Percentiles rank a stretch among this genome's conserved stretches.
Evolutionary conservation across 768 basidiomycete species (phyloP).

Genomic region (Amanita exitialis): DNA sequence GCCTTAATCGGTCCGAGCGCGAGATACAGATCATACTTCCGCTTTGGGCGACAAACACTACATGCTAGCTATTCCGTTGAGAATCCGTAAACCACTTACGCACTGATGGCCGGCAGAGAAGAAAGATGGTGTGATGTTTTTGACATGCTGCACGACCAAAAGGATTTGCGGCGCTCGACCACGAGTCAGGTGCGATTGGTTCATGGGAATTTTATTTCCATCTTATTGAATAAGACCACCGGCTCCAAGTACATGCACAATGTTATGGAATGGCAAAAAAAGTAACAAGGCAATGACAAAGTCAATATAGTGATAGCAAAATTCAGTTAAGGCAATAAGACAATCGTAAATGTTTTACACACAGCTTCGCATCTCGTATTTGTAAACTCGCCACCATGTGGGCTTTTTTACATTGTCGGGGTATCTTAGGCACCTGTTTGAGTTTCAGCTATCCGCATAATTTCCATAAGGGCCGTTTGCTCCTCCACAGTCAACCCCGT

Average conservation of each 20-base stretch:
- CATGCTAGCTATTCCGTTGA: not conserved
- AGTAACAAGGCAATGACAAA: not conserved
- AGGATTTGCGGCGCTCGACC: constrained; percentile 4
- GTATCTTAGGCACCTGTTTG: constrained; percentile 8
- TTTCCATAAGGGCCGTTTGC: constrained; percentile 76
- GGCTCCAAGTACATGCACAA: not conserved
- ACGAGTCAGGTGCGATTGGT: not conserved
- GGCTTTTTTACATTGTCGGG: not conserved
- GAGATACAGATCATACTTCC: not conserved
- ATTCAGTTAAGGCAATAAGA: not conserved
- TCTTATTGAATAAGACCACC: not conserved
- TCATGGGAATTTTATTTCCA: not conserved
- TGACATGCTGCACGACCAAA: not conserved
- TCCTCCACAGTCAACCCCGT: constrained; percentile 64
- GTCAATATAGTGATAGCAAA: not conserved
- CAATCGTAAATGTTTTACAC: not conserved
- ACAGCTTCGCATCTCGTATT: not conserved
- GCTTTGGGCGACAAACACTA: not conserved
- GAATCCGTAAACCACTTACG: not conserved
- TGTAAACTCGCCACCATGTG: not conserved
- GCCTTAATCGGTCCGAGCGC: not conserved
- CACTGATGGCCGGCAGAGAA: not conserved
- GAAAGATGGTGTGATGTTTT: not conserved
- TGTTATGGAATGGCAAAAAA: not conserved
- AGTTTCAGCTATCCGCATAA: constrained; percentile 64